Conservation (phyloP, 495 filamentous ascomycete genomes). For the Penicillium dipodomyicola region DNA sequence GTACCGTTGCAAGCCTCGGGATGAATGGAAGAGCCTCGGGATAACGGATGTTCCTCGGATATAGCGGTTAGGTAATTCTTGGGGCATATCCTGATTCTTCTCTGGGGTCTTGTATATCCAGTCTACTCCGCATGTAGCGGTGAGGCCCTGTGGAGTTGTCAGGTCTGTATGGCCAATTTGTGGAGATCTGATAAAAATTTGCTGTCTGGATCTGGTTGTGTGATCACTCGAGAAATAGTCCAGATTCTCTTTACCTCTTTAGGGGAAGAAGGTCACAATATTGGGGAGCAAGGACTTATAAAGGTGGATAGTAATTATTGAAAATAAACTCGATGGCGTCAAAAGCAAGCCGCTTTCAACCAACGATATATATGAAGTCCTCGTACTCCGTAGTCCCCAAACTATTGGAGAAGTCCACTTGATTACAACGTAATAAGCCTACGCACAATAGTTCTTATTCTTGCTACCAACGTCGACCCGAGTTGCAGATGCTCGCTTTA, state of each 20-base stretch:
- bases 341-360: neutral
- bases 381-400: neutral
- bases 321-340: neutral
- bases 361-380: neutral
- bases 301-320: neutral
- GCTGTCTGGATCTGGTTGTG: neutral
- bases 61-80: neutral
- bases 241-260: neutral
- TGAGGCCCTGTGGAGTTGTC: conserved; percentile 5
- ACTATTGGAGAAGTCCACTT: neutral
- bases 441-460: neutral
- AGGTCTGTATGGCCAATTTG: neutral
- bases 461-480: neutral
- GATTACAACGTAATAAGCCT: neutral
- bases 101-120: neutral
- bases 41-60: conserved; percentile 2
- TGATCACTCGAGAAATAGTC: too few relatives aligned
- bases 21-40: neutral
- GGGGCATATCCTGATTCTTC: neutral
- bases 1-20: neutral
- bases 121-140: conserved; percentile 14
- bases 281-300: too few relatives aligned
- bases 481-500: neutral
- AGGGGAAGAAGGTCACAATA: neutral
- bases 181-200: conserved; percentile 9